Conservation (phyloP, 805 yeast species). For the Metschnikowia continentalis region DNA sequence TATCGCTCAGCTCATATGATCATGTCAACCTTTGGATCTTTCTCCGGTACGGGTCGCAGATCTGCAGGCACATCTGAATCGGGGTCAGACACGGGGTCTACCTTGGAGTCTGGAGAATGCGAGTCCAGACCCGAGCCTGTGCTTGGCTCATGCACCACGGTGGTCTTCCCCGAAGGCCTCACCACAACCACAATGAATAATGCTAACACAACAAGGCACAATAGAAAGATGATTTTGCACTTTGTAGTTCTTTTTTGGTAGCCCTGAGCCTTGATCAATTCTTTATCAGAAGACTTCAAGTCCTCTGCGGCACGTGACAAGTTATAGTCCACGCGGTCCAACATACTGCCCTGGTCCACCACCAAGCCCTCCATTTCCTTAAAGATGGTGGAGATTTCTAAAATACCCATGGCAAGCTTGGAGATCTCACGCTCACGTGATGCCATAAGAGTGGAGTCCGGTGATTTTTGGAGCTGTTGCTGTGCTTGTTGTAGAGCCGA, state of each 20-base stretch:
- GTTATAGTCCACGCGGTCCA: conserved; percentile 93
- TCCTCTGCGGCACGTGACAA: conserved; percentile 74
- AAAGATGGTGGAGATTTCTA: conserved; percentile 90
- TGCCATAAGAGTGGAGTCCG: conserved; percentile 37
- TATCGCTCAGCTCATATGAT: neutral
- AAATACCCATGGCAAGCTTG: conserved; percentile 86
- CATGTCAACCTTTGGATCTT: neutral
- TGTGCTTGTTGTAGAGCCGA: conserved; percentile 50
- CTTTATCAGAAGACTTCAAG: conserved; percentile 71
- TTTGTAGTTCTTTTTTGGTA: conserved; percentile 89
- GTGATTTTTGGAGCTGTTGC: conserved; percentile 20
- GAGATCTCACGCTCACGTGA: conserved; percentile 88
- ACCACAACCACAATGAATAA: conserved; percentile 66
- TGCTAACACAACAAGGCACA: conserved; percentile 67
- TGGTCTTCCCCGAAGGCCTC: conserved; percentile 47
- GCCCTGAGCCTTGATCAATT: conserved; percentile 67
- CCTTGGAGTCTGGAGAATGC: neutral
- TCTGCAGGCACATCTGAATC: neutral
- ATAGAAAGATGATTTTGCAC: conserved; percentile 77
- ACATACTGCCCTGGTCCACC: conserved; percentile 90
- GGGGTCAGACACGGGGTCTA: neutral
- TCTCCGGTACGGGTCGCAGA: conserved; percentile 9
- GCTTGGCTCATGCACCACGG: conserved; percentile 19
- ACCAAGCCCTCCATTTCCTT: conserved; percentile 88
- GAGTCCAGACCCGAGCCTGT: neutral